Evolutionary conservation across 1,139 yeast species (phyloP).

Genomic region (Neolecta irregularis): DNA sequence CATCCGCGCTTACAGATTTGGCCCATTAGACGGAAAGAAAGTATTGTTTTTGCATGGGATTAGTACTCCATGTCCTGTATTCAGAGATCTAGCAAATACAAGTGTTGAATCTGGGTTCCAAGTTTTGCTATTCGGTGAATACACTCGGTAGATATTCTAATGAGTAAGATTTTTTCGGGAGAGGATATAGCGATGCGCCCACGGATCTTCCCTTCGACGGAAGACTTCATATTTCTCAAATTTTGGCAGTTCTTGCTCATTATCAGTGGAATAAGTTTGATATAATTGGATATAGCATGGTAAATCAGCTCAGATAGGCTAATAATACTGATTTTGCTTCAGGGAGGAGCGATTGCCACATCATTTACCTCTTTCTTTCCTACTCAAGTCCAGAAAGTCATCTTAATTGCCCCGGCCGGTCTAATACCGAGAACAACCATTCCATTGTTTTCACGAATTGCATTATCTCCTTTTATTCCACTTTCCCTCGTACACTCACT

Average conservation of each 20-base stretch:
- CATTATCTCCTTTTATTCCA: conserved; percentile 3
- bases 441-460: conserved; percentile 3
- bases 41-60: conserved; percentile 10
- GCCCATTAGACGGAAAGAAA: conserved; percentile 7
- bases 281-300: no score
- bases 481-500: conserved; percentile 3
- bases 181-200: conserved; percentile 9
- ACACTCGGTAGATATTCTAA: no score
- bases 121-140: conserved; percentile 6
- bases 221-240: conserved; percentile 3
- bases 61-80: conserved; percentile 8
- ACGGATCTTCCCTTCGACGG: conserved; percentile 6
- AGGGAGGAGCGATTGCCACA: conserved; percentile 8
- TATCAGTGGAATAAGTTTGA: no score
- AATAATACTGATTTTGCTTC: no score
- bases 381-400: conserved; percentile 2
- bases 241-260: conserved; percentile 5
- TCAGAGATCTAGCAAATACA: conserved; percentile 1
- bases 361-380: conserved; percentile 8
- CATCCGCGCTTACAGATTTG: conserved; percentile 4
- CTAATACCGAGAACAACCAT: conserved; percentile 1
- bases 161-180: conserved; percentile 8
- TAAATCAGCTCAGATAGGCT: no score
- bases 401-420: conserved; percentile 11
- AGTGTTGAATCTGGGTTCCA: conserved; percentile 7